These are phyloP conservation scores for Pseudogymnoascus sp. DNA, from an alignment of 2,329 filamentous ascomycete species.

Conservation along the genomic window DNA sequence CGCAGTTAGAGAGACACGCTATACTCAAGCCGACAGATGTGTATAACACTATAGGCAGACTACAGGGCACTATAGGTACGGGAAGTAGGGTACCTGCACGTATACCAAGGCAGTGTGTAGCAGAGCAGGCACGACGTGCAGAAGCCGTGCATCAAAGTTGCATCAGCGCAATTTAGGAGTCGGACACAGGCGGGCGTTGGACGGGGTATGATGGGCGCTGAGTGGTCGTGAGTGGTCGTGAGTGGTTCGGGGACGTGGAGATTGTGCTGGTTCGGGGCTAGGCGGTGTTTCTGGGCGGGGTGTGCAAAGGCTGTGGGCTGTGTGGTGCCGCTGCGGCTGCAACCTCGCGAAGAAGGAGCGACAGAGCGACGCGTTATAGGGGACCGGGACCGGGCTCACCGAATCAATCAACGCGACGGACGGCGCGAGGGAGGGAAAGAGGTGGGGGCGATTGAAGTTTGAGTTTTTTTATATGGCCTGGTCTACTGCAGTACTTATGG, in stretches of 20 bases:
- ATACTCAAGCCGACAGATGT: no score
- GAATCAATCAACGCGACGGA: neutral
- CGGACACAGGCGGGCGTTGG: neutral
- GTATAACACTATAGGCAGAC: neutral
- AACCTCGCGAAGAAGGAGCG: neutral
- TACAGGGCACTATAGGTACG: neutral
- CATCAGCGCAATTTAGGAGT: neutral
- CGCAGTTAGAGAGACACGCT: neutral
- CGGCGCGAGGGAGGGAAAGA: neutral
- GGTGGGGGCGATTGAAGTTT: neutral
- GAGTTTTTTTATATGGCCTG: neutral
- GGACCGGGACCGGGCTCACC: neutral
- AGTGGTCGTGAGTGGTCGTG: no score
- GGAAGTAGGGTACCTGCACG: neutral
- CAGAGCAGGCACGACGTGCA: neutral
- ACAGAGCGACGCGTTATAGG: neutral
- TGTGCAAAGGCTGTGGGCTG: neutral
- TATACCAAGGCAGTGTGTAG: neutral
- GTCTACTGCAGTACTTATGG: neutral
- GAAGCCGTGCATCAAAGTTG: slow-evolving; percentile 3
- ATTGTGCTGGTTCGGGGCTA: neutral
- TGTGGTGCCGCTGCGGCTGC: neutral
- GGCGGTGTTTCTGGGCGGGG: neutral
- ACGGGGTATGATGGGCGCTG: neutral
- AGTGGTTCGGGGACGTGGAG: neutral